Base-by-base conservation (phyloP, 345 rosid genomes). In the Bretschneidera sinensis region DNA sequence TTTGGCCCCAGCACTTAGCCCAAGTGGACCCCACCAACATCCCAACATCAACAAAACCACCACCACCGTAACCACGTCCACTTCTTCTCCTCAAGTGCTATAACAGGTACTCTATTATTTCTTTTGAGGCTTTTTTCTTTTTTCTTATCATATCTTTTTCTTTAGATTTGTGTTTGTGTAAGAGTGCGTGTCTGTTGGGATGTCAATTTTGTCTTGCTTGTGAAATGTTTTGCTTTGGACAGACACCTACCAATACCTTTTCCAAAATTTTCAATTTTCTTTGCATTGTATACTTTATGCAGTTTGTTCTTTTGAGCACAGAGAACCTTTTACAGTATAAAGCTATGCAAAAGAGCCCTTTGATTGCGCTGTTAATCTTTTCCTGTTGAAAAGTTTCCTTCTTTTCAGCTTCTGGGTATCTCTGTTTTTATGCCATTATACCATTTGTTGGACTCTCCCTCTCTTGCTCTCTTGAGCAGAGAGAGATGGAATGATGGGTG, bases 311-410 rank as follows among this genome's bases (percentile, higher is more conserved):
- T 59, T 65, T 20, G 47, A 24, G 43, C 57, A 60, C 22, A 17
- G 14, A 31, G 43, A 25, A 16, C 35, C 55, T 67, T 62, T 65
- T 66, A 63, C 72, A 50, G 59, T 60, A 63, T 52, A 72, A 68
- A 63, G 67, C 61, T 67, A 6, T 52, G 57, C 58, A 68, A 63
- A 65, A 71, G 71, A 39, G 48, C 65, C 86, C 83, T 71, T 76
- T 82, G 68, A 84, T 88, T 81, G 85, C 88, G 88, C 71, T 79
- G 52, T 71, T 68, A 39, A 55, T 59, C 34, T 62, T 62, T 64
- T 39, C 33, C 54, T 54, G 58, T 64, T 54, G 11, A 54, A 70
- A 77, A 70, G 74, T 56, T 55, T 51, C 34, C 53, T 24, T 35
- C 70, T 59, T 58, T 54, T 64, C 62, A 17, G 48, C 60, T 66